Base-by-base conservation (phyloP, 1,284 basidiomycete species). In the Papiliotrema fonsecae region DNA sequence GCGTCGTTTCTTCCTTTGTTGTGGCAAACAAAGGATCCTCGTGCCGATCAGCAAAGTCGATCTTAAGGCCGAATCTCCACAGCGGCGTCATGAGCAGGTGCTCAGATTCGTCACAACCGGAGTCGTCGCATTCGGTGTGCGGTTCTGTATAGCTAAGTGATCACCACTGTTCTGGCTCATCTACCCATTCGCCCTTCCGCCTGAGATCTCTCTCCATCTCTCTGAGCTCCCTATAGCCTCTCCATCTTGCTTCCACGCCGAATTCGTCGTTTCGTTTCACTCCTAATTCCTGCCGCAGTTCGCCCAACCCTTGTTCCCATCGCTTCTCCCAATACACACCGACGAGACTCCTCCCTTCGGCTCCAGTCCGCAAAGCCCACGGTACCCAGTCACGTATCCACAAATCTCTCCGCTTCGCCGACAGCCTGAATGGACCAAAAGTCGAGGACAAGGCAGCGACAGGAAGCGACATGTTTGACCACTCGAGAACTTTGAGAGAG, bases 401-500 rank as follows among this genome's bases (percentile, higher is more conserved):
- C 38, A 61, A 46, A 7, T 58, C 52, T n/a, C 71, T 49, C 9
- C 70, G 37, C 26, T 52, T 48, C 18, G 51, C 26, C 10, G 62
- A 60, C 21, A 78, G 58, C 1, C 76, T 57, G 6, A 77, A 49
- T 1, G 78, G 78, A 0, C 79, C 90, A 62, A 91, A 88, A 0
- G 82, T 68, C 6, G 87, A 86, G 2, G 89, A 86, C 28, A 98
- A 76, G 4, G 80, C 84, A 1, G 93, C 83, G 72, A 97, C 87
- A 1, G 94, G 94, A 13, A 98, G 79, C 6, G 85, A 84, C 69
- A 97, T 82, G 73, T 98, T 97, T 21, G 88, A 82, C 58, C 92
- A 86, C 73, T 98, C 94, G 67, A 98, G 92, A 59, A 84, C 87
- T 72, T 99, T 98, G 71, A 98, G 82, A 1, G 92, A 87, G n/a